Evolutionary conservation across 805 yeast species (phyloP), one percentile per base, ranked within the genome.

Genomic region (Blastobotrys mokoenaii): DNA sequence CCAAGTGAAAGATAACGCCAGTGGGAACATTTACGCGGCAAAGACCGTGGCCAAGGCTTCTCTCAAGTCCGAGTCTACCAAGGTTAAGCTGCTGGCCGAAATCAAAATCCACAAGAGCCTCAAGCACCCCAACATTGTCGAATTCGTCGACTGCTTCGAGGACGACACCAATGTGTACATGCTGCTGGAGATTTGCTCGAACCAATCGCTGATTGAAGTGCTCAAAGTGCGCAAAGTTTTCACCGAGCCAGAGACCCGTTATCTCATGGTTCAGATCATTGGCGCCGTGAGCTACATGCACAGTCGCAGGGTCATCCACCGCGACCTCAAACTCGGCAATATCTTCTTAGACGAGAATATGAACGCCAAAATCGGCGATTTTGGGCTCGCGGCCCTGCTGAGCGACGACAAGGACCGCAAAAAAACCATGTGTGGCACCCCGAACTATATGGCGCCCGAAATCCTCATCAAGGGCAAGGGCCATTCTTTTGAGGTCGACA

Each of bases 401-500:
- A 84, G 83, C 37, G 70, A 77, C 17, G 70, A 74, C 27, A 74
- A 74, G 47, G 85, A 85, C 42, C 79, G 90, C 53, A 87, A 90
- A 59, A 84, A 82, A 62, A 90, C 98, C 38, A 86, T 93, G 46
- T 93, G 99, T 66, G 99, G 99, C 45, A 93, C 99, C 18, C 99
- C 99, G 49, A 93, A 93, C 67, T 93, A 93, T 63, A 93, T 93
- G 61, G 97, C 98, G 1, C 99, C 99, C 6, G 99, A 93, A 69
- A 95, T 93, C 17, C 73, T 93, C 52, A 84, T 88, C 35, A 87
- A 87, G 57, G 55, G 55, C 12, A 74, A 79, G 10, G 98, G 97
- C 7, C 98, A 93, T 64, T 80, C 94, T 43, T 89, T 79, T 60
- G 96, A 88, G 64, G 97, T 88, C 36, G 99, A 93, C 64, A 78